phyloP scores from a whole-genome alignment of 2,329 filamentous ascomycete genomes.

The Penicillium capsulatum region DNA sequence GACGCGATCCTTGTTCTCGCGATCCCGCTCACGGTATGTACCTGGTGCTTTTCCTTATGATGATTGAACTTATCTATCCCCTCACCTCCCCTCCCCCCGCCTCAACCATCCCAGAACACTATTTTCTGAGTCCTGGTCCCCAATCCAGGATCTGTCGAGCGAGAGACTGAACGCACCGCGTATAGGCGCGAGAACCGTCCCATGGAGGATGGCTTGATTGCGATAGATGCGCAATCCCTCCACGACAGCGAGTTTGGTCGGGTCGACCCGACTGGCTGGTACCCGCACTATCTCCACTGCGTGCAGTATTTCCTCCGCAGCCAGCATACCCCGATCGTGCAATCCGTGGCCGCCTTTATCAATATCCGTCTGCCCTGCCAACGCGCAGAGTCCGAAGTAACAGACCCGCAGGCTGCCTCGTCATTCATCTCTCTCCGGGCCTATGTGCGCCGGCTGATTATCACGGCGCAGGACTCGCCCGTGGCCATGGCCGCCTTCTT shows the following conservation, averaged over 20 bases:
- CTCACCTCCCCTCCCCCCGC: too few species aligned
- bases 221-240: slow-evolving; percentile 11
- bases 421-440: slow-evolving; percentile 68
- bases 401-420: slow-evolving; percentile 18
- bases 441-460: slow-evolving; percentile 82
- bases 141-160: slow-evolving; percentile 27
- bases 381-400: slow-evolving; percentile 45
- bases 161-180: slow-evolving; percentile 29
- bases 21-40: slow-evolving; percentile 29
- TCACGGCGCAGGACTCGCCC: slow-evolving; percentile 87
- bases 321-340: slow-evolving; percentile 73
- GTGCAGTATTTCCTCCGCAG: slow-evolving; percentile 83
- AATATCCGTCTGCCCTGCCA: slow-evolving; percentile 91
- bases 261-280: slow-evolving; percentile 75
- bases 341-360: slow-evolving; percentile 82
- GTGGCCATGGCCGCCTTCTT: slow-evolving; percentile 85
- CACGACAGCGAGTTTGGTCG: slow-evolving; percentile 39
- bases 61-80: too few species aligned
- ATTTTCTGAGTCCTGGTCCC: not conserved
- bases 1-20: slow-evolving; percentile 26
- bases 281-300: slow-evolving; percentile 81
- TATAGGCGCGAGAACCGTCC: slow-evolving; percentile 20
- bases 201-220: slow-evolving; percentile 13
- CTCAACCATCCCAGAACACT: too few species aligned
- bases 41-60: slow-evolving; percentile 25